Percentiles rank a stretch among this genome's conserved stretches.
phyloP scores from a whole-genome alignment of 148 eudicot species.

The Suaeda aralocaspica region DNA sequence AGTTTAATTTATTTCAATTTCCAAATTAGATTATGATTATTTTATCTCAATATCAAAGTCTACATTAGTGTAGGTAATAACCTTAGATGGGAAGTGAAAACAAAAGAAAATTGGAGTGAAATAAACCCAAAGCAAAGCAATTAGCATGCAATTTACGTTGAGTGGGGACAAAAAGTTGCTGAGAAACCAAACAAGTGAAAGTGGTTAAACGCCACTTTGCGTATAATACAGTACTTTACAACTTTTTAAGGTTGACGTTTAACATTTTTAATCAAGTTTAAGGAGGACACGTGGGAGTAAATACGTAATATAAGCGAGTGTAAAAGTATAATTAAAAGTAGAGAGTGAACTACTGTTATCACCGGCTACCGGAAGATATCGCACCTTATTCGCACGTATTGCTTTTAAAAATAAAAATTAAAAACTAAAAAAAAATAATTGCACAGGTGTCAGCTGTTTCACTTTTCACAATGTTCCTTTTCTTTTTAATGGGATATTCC shows the following conservation, averaged over 20 bases:
- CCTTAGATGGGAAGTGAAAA: too few species aligned
- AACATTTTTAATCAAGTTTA: not conserved
- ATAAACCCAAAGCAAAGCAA: not conserved
- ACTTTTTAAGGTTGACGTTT: slow-evolving; percentile 27
- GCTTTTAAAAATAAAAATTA: too few species aligned
- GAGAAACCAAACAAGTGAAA: not conserved
- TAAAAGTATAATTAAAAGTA: not conserved
- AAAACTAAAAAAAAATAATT: too few species aligned
- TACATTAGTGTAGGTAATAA: too few species aligned
- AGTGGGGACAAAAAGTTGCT: not conserved
- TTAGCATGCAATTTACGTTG: too few species aligned
- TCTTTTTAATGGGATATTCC: too few species aligned
- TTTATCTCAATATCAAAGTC: too few species aligned
- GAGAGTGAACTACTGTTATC: not conserved
- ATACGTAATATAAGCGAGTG: not conserved
- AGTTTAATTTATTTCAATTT: too few species aligned
- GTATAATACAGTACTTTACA: slow-evolving; percentile 3
- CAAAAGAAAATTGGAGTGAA: not conserved
- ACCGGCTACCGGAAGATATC: not conserved
- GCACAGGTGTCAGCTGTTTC: too few species aligned
- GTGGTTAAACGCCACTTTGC: slow-evolving; percentile 13
- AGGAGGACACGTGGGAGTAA: not conserved
- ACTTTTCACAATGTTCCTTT: too few species aligned
- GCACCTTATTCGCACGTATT: too few species aligned
- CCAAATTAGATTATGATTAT: too few species aligned